Evolutionary conservation across 352 stramenopile species (phyloP), one percentile per base, ranked within the genome.

Genomic region (Globisporangium acanthophoron): DNA sequence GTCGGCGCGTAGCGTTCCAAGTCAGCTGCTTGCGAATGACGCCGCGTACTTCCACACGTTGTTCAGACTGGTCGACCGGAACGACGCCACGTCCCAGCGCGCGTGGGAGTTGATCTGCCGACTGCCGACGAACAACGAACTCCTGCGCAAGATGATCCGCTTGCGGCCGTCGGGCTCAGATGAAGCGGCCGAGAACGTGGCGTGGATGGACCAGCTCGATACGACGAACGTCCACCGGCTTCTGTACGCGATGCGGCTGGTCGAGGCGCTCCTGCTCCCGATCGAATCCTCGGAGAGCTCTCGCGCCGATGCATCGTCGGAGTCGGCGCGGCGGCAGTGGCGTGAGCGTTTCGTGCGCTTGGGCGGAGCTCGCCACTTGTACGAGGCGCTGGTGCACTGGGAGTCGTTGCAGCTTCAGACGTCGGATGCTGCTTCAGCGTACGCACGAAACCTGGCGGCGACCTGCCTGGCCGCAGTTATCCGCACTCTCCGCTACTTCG

Each of bases 51-150:
- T 93, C 49, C 61, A 78, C 8, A 62, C 69, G 20, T 59, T 93
- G 16, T 69, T 91, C n/a, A 59, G 83, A 15, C 58, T 93, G 11
- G 70, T 90, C 0, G 74, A 84, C 13, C 83, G 65, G 70, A 51
- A 71, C 9, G 70, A 80, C 5, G 37, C 65, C 0, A 90, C 74
- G 0, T 82, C 76, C 0, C 72, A 85, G 51, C 72, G 85, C 11
- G 78, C 78, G 24, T 94, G 85, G 85, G 80, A 90, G 37, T 56
- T 94, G 24, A 61, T 94, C 8, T 90, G 78, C 27, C 67, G 73
- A 6, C 54, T 94, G 6, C 85, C 85, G 4, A 89, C 80, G 12
- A 94, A 88, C 59, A 77, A 81, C 33, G 58, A 74, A 1, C 53
- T 88, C 9, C 58, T 94, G 21, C 75, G 74, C 15, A 65, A 70